phyloP scores from a whole-genome alignment of 2,329 filamentous ascomycete genomes.

The Botrytis sinoallii region DNA sequence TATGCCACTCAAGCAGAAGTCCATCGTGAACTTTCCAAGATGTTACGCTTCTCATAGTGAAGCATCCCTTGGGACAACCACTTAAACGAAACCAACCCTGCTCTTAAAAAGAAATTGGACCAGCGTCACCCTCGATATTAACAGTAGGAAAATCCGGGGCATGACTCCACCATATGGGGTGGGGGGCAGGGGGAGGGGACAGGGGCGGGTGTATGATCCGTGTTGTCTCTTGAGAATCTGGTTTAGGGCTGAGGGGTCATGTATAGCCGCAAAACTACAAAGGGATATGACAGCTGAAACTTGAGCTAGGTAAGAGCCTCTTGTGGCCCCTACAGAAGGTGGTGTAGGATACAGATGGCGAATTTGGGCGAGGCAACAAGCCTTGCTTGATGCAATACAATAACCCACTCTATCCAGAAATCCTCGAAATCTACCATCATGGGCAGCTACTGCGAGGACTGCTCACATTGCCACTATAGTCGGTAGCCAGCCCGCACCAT shows the following conservation, averaged over 20 bases:
- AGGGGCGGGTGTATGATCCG: neutral
- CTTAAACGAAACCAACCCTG: neutral
- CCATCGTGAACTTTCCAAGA: neutral
- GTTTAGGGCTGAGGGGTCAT: neutral
- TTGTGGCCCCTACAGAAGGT: neutral
- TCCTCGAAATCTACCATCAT: neutral
- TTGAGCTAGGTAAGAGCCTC: neutral
- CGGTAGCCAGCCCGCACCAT: neutral
- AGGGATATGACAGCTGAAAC: neutral
- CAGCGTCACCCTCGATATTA: neutral
- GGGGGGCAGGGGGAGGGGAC: neutral
- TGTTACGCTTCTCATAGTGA: neutral
- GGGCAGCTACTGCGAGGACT: conserved; percentile 2
- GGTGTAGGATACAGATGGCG: conserved; percentile 1
- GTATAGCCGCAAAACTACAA: neutral
- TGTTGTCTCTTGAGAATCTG: neutral
- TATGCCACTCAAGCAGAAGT: neutral
- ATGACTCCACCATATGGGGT: neutral
- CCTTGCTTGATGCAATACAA: conserved; percentile 13
- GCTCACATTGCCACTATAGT: conserved; percentile 11
- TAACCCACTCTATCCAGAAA: neutral
- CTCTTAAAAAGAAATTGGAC: neutral
- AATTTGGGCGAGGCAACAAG: conserved; percentile 12
- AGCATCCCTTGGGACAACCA: neutral
- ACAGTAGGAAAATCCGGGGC: neutral